Percentiles rank a stretch among this genome's conserved stretches.
These are phyloP conservation scores for Umbelopsis sp. DNA, from an alignment of 371 early-diverging fungal species.

Conservation along the genomic window DNA sequence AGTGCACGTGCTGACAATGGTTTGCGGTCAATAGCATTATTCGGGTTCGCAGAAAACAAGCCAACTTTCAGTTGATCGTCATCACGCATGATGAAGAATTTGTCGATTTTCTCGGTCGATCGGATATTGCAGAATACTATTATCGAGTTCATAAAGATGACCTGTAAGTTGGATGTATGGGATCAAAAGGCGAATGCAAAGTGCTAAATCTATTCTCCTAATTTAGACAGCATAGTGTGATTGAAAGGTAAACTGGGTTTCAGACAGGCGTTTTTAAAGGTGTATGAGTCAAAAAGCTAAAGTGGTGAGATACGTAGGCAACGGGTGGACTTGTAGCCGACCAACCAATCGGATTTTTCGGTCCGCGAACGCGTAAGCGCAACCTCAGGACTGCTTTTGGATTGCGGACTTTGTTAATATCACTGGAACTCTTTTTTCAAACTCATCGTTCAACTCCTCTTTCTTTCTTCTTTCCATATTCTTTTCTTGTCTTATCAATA, in stretches of 20 bases:
- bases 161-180: slow-evolving; percentile 38
- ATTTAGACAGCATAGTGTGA: slow-evolving; percentile 5
- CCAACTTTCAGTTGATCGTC: slow-evolving; percentile 97
- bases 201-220: background rate
- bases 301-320: background rate
- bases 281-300: background rate
- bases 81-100: slow-evolving; percentile 99
- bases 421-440: background rate
- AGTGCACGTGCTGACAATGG: background rate
- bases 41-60: slow-evolving; percentile 72
- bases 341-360: slow-evolving; percentile 3
- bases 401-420: background rate
- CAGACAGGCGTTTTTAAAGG: background rate
- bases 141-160: slow-evolving; percentile 82
- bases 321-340: slow-evolving; percentile 5
- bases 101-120: slow-evolving; percentile 80
- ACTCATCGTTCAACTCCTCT: background rate
- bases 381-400: background rate
- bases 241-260: slow-evolving; percentile 8
- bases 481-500: background rate
- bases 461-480: background rate
- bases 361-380: slow-evolving; percentile 13
- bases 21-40: slow-evolving; percentile 64
- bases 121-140: slow-evolving; percentile 83
- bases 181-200: too few species aligned